Conservation (phyloP, 495 filamentous ascomycete genomes). For the Lasiosphaeria hispida region DNA sequence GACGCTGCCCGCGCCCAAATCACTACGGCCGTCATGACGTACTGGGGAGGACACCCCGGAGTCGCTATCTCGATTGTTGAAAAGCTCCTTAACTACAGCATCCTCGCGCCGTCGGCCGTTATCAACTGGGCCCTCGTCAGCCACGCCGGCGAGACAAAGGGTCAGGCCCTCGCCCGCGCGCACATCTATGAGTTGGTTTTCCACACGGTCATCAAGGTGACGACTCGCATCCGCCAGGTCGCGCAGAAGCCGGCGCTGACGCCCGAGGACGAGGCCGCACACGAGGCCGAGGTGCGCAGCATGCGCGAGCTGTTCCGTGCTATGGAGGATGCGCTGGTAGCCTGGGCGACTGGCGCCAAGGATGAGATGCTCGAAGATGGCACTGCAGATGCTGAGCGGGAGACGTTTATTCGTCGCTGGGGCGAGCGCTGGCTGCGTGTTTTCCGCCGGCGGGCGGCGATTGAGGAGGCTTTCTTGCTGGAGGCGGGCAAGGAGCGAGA, state of each 20-base stretch:
- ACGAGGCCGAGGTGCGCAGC: constrained; percentile 60
- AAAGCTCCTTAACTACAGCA: constrained; percentile 96
- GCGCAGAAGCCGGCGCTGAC: constrained; percentile 53
- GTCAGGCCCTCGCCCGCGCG: constrained; percentile 64
- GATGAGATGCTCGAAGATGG: constrained; percentile 62
- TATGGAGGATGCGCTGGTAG: constrained; percentile 75
- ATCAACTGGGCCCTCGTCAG: constrained; percentile 82
- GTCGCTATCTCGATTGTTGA: constrained; percentile 92
- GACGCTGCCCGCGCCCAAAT: constrained; percentile 79
- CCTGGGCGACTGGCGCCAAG: constrained; percentile 69
- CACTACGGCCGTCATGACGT: constrained; percentile 82
- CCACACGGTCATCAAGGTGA: constrained; percentile 88
- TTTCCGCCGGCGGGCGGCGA: constrained; percentile 74
- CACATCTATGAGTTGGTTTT: constrained; percentile 87
- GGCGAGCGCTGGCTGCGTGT: constrained; percentile 82
- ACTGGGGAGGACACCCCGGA: constrained; percentile 91
- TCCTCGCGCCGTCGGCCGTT: constrained; percentile 77
- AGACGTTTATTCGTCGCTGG: constrained; percentile 74
- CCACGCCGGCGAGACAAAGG: constrained; percentile 46
- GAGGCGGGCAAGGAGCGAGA: constrained; percentile 38
- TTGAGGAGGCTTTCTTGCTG: constrained; percentile 68
- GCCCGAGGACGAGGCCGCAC: constrained; percentile 44
- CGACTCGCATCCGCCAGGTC: constrained; percentile 82
- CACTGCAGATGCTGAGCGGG: constrained; percentile 47
- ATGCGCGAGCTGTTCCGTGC: constrained; percentile 77